These are phyloP conservation scores for Pleurotus platypus DNA, from an alignment of 768 basidiomycete species.

Conservation along the genomic window DNA sequence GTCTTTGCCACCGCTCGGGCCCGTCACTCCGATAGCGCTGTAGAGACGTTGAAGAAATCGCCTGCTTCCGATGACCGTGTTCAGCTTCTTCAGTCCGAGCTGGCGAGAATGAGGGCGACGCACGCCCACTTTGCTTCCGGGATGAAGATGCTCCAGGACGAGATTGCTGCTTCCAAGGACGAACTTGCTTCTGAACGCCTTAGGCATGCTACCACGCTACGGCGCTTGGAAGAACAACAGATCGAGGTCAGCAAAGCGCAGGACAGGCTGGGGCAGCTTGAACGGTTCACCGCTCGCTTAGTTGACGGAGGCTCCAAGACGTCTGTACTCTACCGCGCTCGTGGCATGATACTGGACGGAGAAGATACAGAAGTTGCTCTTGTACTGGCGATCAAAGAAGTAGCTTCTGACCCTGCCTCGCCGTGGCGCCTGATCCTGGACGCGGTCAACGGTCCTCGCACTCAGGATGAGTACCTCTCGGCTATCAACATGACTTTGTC, in stretches of 20 bases:
- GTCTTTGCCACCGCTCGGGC: background rate
- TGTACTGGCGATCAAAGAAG: slow-evolving; percentile 38
- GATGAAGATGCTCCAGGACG: slow-evolving; percentile 18
- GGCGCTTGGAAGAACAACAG: slow-evolving; percentile 20
- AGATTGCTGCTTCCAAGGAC: slow-evolving; percentile 21
- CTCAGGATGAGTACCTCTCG: slow-evolving; percentile 28
- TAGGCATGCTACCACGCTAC: slow-evolving; percentile 20
- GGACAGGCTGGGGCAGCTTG: slow-evolving; percentile 24
- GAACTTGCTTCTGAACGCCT: slow-evolving; percentile 24
- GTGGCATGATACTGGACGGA: slow-evolving; percentile 24
- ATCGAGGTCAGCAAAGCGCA: slow-evolving; percentile 21
- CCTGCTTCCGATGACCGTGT: slow-evolving; percentile 12
- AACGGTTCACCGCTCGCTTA: slow-evolving; percentile 32
- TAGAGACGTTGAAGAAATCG: background rate
- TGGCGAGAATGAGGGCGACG: slow-evolving; percentile 17
- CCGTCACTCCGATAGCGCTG: background rate
- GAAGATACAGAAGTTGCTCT: slow-evolving; percentile 36
- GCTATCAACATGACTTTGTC: slow-evolving; percentile 28
- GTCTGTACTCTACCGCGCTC: slow-evolving; percentile 26
- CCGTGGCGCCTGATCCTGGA: slow-evolving; percentile 41
- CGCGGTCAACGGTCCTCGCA: slow-evolving; percentile 25
- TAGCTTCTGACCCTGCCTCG: slow-evolving; percentile 31
- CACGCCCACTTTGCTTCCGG: slow-evolving; percentile 3
- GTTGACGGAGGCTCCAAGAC: slow-evolving; percentile 31
- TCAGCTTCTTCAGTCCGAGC: slow-evolving; percentile 23